These are phyloP conservation scores for Fusarium sp. DNA, from an alignment of 2,329 filamentous ascomycete genomes.

Conservation along the genomic window DNA sequence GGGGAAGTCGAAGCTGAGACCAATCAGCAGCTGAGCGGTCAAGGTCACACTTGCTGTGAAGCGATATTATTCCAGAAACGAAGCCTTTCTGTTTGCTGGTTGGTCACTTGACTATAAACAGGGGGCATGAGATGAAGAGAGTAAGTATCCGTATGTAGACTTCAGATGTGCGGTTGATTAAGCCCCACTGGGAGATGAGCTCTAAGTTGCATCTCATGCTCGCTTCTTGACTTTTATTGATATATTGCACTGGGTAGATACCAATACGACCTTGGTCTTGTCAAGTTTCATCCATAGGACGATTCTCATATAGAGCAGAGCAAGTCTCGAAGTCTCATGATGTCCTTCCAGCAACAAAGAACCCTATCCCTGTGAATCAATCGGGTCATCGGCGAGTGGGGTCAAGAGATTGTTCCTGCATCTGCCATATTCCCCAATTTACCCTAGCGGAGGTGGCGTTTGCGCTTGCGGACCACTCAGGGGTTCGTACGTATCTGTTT, in stretches of 20 bases:
- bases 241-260: not conserved
- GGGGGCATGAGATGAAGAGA: conserved; percentile 25
- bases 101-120: conserved; percentile 34
- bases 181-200: conserved; percentile 44
- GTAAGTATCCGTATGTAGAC: not conserved
- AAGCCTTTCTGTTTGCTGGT: conserved; percentile 29
- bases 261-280: not conserved
- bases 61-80: conserved; percentile 46
- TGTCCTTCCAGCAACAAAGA: conserved; percentile 10
- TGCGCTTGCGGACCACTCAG: conserved; percentile 31
- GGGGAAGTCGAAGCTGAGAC: conserved; percentile 9
- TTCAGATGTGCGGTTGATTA: conserved; percentile 22
- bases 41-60: conserved; percentile 30
- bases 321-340: conserved; percentile 9
- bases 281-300: conserved; percentile 10
- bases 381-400: conserved; percentile 48
- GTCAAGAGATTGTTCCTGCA: conserved; percentile 53
- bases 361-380: conserved; percentile 26
- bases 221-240: not conserved
- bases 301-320: conserved; percentile 17
- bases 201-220: conserved; percentile 19
- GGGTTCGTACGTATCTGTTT: conserved; percentile 36
- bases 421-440: conserved; percentile 47
- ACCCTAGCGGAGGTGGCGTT: conserved; percentile 42
- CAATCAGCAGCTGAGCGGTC: conserved; percentile 39